phyloP scores from a whole-genome alignment of 2,329 filamentous ascomycete species.

The Cercospora sp. region DNA sequence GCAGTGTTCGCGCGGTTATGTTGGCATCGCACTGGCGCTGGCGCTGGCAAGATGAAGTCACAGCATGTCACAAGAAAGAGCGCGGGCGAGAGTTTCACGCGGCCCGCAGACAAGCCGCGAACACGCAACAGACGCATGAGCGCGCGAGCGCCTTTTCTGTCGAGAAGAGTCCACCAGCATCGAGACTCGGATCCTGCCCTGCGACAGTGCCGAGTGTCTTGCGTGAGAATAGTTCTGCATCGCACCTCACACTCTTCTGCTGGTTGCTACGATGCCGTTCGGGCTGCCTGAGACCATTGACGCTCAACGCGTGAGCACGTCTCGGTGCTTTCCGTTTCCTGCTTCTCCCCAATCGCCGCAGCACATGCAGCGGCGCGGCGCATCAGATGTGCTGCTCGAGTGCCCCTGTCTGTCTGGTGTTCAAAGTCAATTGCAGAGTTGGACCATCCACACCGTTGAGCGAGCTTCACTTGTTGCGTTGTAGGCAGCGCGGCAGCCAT shows the following conservation, averaged over 20 bases:
- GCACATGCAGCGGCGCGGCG: neutral
- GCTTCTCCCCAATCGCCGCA: neutral
- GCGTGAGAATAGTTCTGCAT: neutral
- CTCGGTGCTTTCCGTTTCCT: neutral
- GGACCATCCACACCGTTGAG: neutral
- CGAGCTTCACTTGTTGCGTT: neutral
- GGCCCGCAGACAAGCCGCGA: constrained; percentile 5
- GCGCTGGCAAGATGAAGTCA: constrained; percentile 8
- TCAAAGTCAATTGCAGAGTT: neutral
- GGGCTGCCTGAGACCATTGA: neutral
- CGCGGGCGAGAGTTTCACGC: neutral
- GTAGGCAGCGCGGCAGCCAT: neutral
- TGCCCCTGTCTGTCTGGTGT: neutral
- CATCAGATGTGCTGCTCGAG: neutral
- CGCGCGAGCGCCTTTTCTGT: neutral
- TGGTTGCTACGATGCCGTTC: neutral
- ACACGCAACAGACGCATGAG: constrained; percentile 8
- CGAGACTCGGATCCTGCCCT: neutral
- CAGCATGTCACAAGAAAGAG: constrained; percentile 3
- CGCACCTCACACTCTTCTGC: neutral
- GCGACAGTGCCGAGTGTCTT: neutral
- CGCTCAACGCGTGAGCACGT: neutral
- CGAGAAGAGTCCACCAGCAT: neutral
- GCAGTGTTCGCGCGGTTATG: neutral
- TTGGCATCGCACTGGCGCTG: neutral